Percentiles rank a stretch among this genome's conserved stretches.
phyloP scores from a whole-genome alignment of 306 rosid genomes.

The Sindora glabra region DNA sequence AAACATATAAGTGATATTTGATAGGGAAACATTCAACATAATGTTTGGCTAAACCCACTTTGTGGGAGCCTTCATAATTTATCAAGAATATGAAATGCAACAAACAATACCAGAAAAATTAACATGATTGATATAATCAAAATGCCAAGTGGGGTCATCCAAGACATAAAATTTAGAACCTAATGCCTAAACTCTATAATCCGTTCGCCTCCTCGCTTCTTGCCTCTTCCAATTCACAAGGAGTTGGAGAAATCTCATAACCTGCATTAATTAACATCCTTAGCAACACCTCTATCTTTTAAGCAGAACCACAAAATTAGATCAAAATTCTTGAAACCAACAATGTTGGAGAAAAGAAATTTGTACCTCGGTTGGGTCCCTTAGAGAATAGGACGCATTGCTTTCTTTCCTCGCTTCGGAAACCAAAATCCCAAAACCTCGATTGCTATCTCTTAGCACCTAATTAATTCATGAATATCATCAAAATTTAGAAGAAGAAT shows the following conservation, averaged over 20 bases:
- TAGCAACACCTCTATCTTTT: not conserved
- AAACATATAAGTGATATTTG: too few species aligned
- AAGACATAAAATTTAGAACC: not conserved
- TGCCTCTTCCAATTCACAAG: slow-evolving; percentile 59
- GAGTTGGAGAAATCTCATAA: slow-evolving; percentile 70
- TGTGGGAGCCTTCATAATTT: too few species aligned
- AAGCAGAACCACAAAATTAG: not conserved
- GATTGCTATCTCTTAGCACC: slow-evolving; percentile 54
- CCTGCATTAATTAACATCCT: slow-evolving; percentile 40
- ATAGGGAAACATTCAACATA: too few species aligned
- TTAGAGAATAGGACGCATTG: slow-evolving; percentile 69
- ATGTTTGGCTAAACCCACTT: too few species aligned
- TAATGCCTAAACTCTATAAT: not conserved
- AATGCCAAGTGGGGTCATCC: too few species aligned
- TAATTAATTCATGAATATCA: not conserved
- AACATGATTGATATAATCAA: not conserved
- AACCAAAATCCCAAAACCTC: slow-evolving; percentile 78
- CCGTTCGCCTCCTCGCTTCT: slow-evolving; percentile 10
- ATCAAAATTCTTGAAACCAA: too few species aligned
- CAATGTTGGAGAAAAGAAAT: too few species aligned
- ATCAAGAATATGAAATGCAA: not conserved
- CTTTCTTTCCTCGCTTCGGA: slow-evolving; percentile 71
- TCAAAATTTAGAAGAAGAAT: not conserved
- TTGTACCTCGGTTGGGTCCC: slow-evolving; percentile 62
- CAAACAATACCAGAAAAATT: not conserved